Conservation (phyloP, 1,284 basidiomycete species). For the Garcileccinum viscosum region DNA sequence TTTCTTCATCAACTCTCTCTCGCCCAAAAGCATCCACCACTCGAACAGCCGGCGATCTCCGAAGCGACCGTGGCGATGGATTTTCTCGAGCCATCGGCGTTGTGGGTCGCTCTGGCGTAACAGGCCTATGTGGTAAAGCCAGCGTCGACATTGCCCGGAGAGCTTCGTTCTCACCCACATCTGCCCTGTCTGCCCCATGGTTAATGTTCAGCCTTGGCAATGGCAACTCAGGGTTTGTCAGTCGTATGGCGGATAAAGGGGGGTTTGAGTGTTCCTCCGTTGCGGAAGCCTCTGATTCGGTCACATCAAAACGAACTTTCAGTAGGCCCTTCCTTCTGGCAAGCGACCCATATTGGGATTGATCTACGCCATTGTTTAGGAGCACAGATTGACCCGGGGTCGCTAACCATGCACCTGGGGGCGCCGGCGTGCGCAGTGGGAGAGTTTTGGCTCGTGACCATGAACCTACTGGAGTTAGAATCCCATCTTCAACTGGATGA, state of each 20-base stretch:
- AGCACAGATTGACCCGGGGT: conserved; percentile 56
- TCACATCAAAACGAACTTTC: conserved; percentile 73
- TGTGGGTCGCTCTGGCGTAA: conserved; percentile 25
- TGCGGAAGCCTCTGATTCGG: conserved; percentile 45
- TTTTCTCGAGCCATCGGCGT: conserved; percentile 30
- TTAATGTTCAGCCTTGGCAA: conserved; percentile 3
- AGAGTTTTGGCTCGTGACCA: conserved; percentile 51
- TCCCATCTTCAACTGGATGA: conserved; percentile 35
- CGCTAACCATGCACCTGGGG: conserved; percentile 72
- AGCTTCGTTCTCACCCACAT: conserved; percentile 5
- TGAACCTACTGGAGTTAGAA: conserved; percentile 52
- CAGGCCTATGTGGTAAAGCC: conserved; percentile 13
- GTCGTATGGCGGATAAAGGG: conserved; percentile 36
- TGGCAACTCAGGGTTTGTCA: conserved; percentile 31
- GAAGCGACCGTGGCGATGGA: conserved; percentile 44
- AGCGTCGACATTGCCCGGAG: neutral
- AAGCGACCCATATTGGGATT: conserved; percentile 41
- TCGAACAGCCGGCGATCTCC: conserved; percentile 58
- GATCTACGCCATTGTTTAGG: conserved; percentile 25
- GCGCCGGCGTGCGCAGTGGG: conserved; percentile 64
- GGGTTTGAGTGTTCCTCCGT: conserved; percentile 42
- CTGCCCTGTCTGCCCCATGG: neutral
- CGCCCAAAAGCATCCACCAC: conserved; percentile 66
- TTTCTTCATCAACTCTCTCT: conserved; percentile 34
- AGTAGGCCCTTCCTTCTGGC: conserved; percentile 46